Evolutionary conservation across 371 early-diverging fungal genomes (phyloP).

Genomic region (Rhizomucor miehei): DNA sequence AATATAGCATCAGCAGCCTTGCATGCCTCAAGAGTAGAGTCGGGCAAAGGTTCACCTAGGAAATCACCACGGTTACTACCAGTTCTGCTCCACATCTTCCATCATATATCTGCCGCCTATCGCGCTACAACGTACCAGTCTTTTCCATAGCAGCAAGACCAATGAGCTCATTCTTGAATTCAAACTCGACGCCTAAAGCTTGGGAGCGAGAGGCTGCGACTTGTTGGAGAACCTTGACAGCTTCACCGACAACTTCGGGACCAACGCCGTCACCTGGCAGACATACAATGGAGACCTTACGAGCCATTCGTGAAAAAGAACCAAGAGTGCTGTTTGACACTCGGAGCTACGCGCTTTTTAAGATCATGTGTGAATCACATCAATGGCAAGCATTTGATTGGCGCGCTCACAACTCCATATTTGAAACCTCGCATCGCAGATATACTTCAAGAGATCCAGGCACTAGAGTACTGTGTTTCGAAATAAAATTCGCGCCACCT

Average conservation of each 20-base stretch:
- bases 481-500: too few species aligned
- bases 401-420: too few species aligned
- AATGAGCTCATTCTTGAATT: conserved; percentile 79
- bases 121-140: conserved; percentile 72
- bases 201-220: conserved; percentile 63
- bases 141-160: conserved; percentile 94
- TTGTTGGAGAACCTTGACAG: conserved; percentile 80
- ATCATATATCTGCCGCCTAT: too few species aligned
- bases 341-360: too few species aligned
- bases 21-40: conserved; percentile 75
- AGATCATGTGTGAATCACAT: too few species aligned
- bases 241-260: conserved; percentile 92
- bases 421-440: too few species aligned
- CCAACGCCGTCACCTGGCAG: conserved; percentile 96
- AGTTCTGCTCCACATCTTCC: not conserved
- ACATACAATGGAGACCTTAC: conserved; percentile 59
- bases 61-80: not conserved
- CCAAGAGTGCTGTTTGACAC: too few species aligned
- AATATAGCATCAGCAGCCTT: conserved; percentile 84
- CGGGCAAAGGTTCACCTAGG: conserved; percentile 86
- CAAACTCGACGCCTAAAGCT: conserved; percentile 57
- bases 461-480: too few species aligned
- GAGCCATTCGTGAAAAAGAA: conserved; percentile 7
- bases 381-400: too few species aligned
- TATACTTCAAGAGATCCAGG: too few species aligned